Evolutionary conservation across 2,329 filamentous ascomycete species (phyloP).

Genomic region (Claviceps humidiphila): DNA sequence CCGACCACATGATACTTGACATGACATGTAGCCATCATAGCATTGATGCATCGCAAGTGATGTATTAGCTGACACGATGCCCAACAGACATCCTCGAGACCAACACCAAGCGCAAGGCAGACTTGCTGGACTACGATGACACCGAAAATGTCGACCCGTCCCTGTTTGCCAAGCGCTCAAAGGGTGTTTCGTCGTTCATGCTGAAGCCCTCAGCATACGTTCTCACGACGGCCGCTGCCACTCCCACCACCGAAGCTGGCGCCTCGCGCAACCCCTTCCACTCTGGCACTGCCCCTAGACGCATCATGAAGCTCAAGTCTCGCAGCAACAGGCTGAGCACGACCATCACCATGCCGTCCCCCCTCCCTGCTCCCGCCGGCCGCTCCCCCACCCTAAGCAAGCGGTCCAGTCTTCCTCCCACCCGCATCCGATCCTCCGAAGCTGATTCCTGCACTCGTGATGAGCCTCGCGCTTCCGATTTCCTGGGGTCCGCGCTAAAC

Average conservation of each 20-base stretch:
- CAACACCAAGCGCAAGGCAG: constrained; percentile 45
- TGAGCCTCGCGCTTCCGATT: constrained; percentile 44
- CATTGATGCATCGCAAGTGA: not conserved
- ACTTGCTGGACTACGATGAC: constrained; percentile 37
- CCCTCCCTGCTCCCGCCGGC: constrained; percentile 57
- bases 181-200: constrained; percentile 31
- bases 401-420: constrained; percentile 53
- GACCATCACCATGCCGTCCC: constrained; percentile 32
- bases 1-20: not conserved
- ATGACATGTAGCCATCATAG: not conserved
- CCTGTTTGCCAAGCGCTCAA: constrained; percentile 45
- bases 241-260: constrained; percentile 19
- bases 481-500: constrained; percentile 43
- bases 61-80: not conserved
- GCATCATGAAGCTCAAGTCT: constrained; percentile 39
- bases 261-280: constrained; percentile 20
- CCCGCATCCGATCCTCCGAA: constrained; percentile 56
- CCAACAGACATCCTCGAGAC: constrained; percentile 27
- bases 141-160: constrained; percentile 49
- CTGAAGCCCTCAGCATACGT: constrained; percentile 38
- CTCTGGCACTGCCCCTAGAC: constrained; percentile 22
- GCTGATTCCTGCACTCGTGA: constrained; percentile 33
- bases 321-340: constrained; percentile 34
- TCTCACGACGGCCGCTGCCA: constrained; percentile 27
- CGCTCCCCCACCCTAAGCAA: constrained; percentile 66